Evolutionary conservation across 2,329 filamentous ascomycete species (phyloP), one percentile per base, ranked within the genome.

Genomic region (Fusarium sp.): DNA sequence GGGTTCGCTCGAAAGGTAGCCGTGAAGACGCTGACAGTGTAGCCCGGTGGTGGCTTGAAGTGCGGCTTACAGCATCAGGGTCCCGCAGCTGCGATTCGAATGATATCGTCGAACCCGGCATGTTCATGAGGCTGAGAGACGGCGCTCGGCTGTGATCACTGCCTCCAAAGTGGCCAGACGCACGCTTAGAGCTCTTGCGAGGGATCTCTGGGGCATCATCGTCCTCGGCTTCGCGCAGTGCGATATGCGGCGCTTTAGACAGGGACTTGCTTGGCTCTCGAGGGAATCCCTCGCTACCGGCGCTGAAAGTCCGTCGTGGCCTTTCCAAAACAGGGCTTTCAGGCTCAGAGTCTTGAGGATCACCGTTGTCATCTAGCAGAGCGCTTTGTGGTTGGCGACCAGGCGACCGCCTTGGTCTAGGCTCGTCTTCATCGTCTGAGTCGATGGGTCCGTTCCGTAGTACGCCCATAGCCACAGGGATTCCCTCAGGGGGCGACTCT

Each of bases 131-230:
- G 53, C 78, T 80, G 41, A 82, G 75, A 23, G 81, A 80, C 11
- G 80, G 76, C 23, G 77, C 70, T 15, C 77, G 77, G 29, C 72
- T 70, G 56, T 68, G 75, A 24, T 69, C 67, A 44, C 66, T 68
- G 20, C 60, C 63, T 29, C 68, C 73, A 48, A 71, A 70, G 39
- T 72, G 75, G 39, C 77, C 80, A 4, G 87, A 88, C 61, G 85
- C 80, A 62, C 91, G 85, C 75, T 89, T 89, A 1, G 92, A 94
- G 76, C 91, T 93, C 79, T 91, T 93, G 29, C 92, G 85, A 4
- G 92, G 92, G 31, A 94, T 86, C 10, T 85, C 82, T 0, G 89
- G 89, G 6, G 84, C 72, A n/a, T 80, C 74, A 57, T 80, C 49
- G 68, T 82, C 70, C 50, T 78, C 72, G 60, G 74, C 66, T 23